A percentile compares a stretch with the other conserved stretches of the same genome.
These are phyloP conservation scores for Flueggea neowawraea DNA, from an alignment of 441 rosid species.

Conservation along the genomic window DNA sequence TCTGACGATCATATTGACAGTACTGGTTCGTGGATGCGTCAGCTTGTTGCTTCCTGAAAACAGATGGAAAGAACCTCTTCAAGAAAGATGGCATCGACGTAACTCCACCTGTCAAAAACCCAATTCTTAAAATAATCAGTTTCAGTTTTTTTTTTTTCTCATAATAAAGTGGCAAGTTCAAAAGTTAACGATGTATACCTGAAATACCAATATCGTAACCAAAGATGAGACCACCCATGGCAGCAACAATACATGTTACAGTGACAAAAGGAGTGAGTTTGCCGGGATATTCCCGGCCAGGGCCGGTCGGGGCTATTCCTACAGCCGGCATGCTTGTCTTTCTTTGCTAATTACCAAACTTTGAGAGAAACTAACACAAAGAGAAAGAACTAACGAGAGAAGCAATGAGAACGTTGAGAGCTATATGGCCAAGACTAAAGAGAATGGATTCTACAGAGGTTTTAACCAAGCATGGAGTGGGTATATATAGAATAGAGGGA, in stretches of 20 bases:
- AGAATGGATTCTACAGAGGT: slow-evolving; percentile 7
- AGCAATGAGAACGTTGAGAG: background rate
- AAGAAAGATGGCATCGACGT: slow-evolving; percentile 83
- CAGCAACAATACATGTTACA: slow-evolving; percentile 63
- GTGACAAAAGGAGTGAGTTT: background rate
- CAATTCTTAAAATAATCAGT: background rate
- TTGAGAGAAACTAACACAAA: background rate
- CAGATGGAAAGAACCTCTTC: slow-evolving; percentile 61
- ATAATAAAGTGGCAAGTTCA: background rate
- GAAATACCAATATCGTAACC: slow-evolving; percentile 82
- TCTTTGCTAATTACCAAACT: background rate
- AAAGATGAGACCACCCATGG: slow-evolving; percentile 83
- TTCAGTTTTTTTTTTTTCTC: background rate
- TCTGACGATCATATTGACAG: slow-evolving; percentile 69
- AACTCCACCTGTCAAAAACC: slow-evolving; percentile 76
- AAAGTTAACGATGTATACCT: slow-evolving; percentile 25
- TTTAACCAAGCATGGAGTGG: slow-evolving; percentile 3
- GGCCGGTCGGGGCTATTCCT: background rate
- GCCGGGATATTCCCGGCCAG: background rate
- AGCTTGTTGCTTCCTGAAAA: slow-evolving; percentile 45
- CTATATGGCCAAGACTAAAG: slow-evolving; percentile 1
- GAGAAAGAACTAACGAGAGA: background rate
- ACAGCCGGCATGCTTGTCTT: background rate
- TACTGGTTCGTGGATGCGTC: slow-evolving; percentile 53
- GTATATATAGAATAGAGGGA: slow-evolving; percentile 35